Base-by-base conservation (phyloP, 148 eudicot species). In the Silene uniflora region DNA sequence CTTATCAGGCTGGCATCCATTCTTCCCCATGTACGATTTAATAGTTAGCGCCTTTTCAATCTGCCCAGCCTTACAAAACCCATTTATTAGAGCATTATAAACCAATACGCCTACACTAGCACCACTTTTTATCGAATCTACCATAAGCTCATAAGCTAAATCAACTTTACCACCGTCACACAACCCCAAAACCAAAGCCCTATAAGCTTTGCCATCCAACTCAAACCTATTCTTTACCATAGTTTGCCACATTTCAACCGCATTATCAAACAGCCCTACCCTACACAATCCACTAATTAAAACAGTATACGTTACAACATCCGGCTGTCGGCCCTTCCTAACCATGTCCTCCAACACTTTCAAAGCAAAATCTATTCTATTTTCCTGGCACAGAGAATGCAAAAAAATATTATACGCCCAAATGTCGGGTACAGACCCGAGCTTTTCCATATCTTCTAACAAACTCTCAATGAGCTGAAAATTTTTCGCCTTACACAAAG, bases 321-420 rank as follows among this genome's bases (percentile, higher is more conserved):
- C 98, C 21, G 99, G 97, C 18, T 85, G 81, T 59, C 88, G 87
- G 27, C 92, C 94, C 76, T 87, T 92, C 59, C 75, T 80, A 78
- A 72, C 75, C 99, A 96, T 96, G 18, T 78, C 71, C 49, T 75
- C 72, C 60, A 92, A 82, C 27, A 91, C 49, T 55, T 78, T 78
- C 59, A 91, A 85, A 42, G 93, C 99, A 2, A 77, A 29, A 49
- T 92, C 92, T 62, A 85, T 85, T 39, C 85, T 79, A 75, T 73
- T 78, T 78, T 91, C 97, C 17, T 86, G 85, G 77, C 98, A 96
- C 87, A 96, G 84, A 54, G 87, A 82, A 84, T 85, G 77, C 75
- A 96, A 52, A 80, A 89, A 91, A 4, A 92, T 85, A 83, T 96
- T 96, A 83, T 82, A 96, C 10, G 99, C 97, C 98, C 98, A 96